Evolutionary conservation across 1,284 basidiomycete species (phyloP).

Genomic region (Quambalaria eucalypti): DNA sequence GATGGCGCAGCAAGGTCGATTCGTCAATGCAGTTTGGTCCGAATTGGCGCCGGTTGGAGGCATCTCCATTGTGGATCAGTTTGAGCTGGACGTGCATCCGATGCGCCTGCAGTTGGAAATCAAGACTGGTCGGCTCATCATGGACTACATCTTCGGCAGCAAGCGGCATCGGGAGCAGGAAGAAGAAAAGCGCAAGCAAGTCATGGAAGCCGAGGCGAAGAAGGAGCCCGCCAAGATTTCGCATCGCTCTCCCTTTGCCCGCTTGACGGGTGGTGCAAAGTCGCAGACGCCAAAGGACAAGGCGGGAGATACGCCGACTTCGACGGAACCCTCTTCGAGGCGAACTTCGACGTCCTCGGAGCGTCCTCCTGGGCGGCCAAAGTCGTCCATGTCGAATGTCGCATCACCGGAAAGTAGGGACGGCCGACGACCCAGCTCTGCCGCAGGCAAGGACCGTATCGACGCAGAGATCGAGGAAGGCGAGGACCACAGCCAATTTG

Average conservation of each 20-base stretch:
- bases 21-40: conserved; percentile 36
- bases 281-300: no score
- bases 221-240: conserved; percentile 6
- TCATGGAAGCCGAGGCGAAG: conserved; percentile 6
- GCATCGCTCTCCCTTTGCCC: conserved; percentile 21
- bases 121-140: conserved; percentile 67
- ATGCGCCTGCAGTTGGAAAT: conserved; percentile 65
- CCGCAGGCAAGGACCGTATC: neutral
- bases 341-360: neutral
- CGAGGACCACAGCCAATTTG: conserved; percentile 27
- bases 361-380: neutral
- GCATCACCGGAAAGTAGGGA: neutral
- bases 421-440: neutral
- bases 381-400: neutral
- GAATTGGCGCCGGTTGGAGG: conserved; percentile 67
- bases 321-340: neutral
- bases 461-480: conserved; percentile 35
- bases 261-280: conserved; percentile 8
- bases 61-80: conserved; percentile 78
- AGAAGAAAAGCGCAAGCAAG: conserved; percentile 15
- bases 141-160: conserved; percentile 71
- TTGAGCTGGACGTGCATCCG: conserved; percentile 75
- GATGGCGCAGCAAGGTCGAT: conserved; percentile 35
- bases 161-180: conserved; percentile 24
- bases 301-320: neutral